Percentiles rank a stretch among this genome's conserved stretches.
Evolutionary conservation across 768 basidiomycete genomes (phyloP).

Genomic region (Lanmaoa rubissima): DNA sequence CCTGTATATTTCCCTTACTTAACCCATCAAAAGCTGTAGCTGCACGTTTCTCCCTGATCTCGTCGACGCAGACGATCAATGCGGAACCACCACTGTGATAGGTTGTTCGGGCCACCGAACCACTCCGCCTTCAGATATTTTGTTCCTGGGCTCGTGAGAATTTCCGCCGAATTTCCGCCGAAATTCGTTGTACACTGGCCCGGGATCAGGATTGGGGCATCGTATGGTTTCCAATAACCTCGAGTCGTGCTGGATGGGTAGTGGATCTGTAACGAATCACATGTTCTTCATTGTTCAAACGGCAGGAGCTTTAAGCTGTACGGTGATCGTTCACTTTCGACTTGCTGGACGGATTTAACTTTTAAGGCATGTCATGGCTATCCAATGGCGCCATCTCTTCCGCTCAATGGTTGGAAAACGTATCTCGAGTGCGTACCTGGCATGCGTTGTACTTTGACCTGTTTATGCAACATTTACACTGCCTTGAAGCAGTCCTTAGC

Average conservation of each 20-base stretch:
- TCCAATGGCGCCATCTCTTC: neutral
- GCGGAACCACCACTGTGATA: neutral
- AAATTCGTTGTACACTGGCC: neutral
- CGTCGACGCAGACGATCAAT: neutral
- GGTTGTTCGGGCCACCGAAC: neutral
- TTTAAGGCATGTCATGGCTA: neutral
- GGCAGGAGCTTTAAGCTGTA: neutral
- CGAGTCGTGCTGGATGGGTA: neutral
- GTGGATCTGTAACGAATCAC: neutral
- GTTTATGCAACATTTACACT: neutral
- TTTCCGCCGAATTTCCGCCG: neutral
- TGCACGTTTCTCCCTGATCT: neutral
- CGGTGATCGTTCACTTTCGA: neutral
- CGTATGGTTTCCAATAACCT: neutral
- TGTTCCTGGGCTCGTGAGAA: neutral
- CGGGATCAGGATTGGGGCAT: neutral
- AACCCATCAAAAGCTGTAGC: neutral
- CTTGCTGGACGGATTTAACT: neutral
- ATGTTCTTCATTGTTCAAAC: neutral
- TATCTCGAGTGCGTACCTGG: neutral
- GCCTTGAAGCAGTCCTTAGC: neutral
- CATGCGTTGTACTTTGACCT: neutral
- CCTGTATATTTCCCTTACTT: neutral
- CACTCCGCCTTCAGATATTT: neutral
- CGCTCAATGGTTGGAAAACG: neutral